Percentiles rank a stretch among this genome's conserved stretches.
These are phyloP conservation scores for Fraxinus xanthoxyloides DNA, from an alignment of 305 asterid genomes.

Conservation along the genomic window DNA sequence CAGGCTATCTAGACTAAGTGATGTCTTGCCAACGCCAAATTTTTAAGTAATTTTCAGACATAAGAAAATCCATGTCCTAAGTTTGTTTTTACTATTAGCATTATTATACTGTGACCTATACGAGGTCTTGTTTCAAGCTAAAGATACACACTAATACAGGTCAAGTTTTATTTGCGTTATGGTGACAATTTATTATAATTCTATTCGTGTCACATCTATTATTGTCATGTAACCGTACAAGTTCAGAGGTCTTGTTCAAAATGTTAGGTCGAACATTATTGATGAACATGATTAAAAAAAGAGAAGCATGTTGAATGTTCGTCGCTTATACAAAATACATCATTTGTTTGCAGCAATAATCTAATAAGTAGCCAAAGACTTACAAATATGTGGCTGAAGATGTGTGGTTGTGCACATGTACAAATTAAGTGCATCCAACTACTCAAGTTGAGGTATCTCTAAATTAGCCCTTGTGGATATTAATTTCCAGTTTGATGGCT, in stretches of 20 bases:
- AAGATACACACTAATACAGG: background rate
- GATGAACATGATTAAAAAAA: background rate
- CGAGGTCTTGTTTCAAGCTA: background rate
- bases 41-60: background rate
- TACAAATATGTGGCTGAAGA: background rate
- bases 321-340: background rate
- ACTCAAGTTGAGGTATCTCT: background rate
- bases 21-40: background rate
- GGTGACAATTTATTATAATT: background rate
- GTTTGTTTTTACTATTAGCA: background rate
- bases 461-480: background rate
- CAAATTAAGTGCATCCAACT: background rate
- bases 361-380: background rate
- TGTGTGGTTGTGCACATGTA: background rate
- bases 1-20: slow-evolving; percentile 21
- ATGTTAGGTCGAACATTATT: background rate
- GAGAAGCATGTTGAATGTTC: background rate
- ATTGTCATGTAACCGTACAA: background rate
- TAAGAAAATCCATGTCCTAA: background rate
- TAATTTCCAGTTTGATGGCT: no score
- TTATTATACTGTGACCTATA: background rate
- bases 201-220: background rate
- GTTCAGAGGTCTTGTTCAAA: background rate
- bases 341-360: background rate
- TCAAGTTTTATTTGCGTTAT: background rate